phyloP scores from a whole-genome alignment of 2,329 filamentous ascomycete species.

The Colletotrichum lupini region DNA sequence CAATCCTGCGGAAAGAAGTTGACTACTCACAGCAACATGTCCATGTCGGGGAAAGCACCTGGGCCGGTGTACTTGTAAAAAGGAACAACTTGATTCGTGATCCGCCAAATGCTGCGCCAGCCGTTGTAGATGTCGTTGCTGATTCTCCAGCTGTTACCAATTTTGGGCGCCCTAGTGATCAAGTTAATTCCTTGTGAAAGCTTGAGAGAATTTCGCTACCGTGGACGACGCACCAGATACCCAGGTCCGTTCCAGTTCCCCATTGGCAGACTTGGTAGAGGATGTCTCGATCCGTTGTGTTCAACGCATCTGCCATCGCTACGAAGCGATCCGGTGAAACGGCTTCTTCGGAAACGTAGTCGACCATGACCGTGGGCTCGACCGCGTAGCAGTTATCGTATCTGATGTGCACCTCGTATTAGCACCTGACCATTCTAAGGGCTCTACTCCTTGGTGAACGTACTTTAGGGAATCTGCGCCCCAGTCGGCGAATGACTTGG shows the following conservation, averaged over 20 bases:
- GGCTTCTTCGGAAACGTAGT: slow-evolving; percentile 50
- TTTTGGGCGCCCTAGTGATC: slow-evolving; percentile 15
- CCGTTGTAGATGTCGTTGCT: slow-evolving; percentile 64
- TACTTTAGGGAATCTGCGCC: slow-evolving; percentile 64
- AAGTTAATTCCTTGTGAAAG: background rate
- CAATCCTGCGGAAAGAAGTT: too few species aligned
- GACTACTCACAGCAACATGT: slow-evolving; percentile 59
- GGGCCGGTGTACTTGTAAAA: slow-evolving; percentile 55
- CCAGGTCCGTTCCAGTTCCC: slow-evolving; percentile 60
- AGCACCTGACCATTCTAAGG: background rate
- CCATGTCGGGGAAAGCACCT: slow-evolving; percentile 62
- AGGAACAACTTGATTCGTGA: slow-evolving; percentile 62
- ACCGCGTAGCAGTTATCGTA: slow-evolving; percentile 63
- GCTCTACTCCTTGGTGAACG: slow-evolving; percentile 27
- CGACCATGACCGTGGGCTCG: slow-evolving; percentile 54
- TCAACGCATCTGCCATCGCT: slow-evolving; percentile 57
- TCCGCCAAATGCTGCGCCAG: slow-evolving; percentile 63
- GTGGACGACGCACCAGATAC: slow-evolving; percentile 49
- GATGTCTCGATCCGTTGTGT: slow-evolving; percentile 52
- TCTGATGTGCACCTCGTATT: slow-evolving; percentile 29
- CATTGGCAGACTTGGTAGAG: slow-evolving; percentile 65
- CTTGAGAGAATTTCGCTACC: too few species aligned
- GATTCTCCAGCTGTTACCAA: slow-evolving; percentile 60
- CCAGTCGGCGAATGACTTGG: slow-evolving; percentile 54
- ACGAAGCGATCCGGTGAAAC: slow-evolving; percentile 54